Percentiles rank a stretch among this genome's conserved stretches.
These are phyloP conservation scores for Cyclostephanos tholiformis DNA, from an alignment of 108 stramenopile species.

Conservation along the genomic window DNA sequence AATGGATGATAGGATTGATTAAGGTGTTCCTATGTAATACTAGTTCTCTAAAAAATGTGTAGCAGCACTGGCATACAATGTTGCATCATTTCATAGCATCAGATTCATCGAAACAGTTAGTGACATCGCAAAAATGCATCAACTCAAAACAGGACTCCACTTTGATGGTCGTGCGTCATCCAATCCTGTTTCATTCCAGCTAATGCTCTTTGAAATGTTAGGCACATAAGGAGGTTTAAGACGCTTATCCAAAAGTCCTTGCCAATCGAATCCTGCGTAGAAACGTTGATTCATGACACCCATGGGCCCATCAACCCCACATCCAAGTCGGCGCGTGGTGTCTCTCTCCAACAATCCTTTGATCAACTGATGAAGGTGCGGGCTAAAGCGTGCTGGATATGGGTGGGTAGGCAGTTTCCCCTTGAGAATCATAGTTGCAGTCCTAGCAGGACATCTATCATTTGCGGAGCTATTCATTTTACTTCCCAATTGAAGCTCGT, in stretches of 20 bases:
- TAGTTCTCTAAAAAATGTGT: no score
- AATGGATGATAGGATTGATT: no score
- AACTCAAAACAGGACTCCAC: slow-evolving; percentile 21
- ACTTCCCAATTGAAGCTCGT: slow-evolving; percentile 79
- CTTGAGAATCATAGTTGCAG: slow-evolving; percentile 80
- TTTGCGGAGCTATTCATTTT: background rate
- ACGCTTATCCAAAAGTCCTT: slow-evolving; percentile 60
- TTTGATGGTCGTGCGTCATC: slow-evolving; percentile 18
- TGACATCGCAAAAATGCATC: background rate
- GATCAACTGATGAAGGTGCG: slow-evolving; percentile 58
- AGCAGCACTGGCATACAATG: no score
- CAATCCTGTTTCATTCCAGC: background rate
- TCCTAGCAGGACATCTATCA: slow-evolving; percentile 62
- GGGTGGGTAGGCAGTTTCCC: slow-evolving; percentile 57
- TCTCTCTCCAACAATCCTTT: slow-evolving; percentile 57
- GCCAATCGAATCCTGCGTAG: slow-evolving; percentile 80
- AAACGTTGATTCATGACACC: slow-evolving; percentile 71
- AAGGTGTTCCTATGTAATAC: no score
- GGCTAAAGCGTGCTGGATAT: slow-evolving; percentile 25
- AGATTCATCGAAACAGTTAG: background rate
- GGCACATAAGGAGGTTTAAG: slow-evolving; percentile 86
- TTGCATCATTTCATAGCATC: no score
- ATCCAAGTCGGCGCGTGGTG: slow-evolving; percentile 63
- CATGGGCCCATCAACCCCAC: slow-evolving; percentile 56
- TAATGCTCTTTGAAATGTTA: slow-evolving; percentile 38